A percentile compares a stretch with the other conserved stretches of the same genome.
Evolutionary conservation across 2,329 filamentous ascomycete species (phyloP).

Genomic region (Penicillium sp.): DNA sequence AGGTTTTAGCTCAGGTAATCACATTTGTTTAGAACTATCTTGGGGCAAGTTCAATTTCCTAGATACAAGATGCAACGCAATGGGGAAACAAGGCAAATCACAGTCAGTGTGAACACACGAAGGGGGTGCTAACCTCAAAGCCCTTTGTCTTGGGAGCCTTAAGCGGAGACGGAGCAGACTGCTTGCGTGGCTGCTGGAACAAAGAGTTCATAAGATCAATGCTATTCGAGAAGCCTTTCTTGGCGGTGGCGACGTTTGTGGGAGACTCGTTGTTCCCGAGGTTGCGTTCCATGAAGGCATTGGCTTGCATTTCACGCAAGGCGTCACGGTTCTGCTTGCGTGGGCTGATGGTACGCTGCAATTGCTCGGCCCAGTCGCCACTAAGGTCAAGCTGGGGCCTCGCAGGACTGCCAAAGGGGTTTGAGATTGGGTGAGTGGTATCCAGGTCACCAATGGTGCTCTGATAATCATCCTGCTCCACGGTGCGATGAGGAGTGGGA

Average conservation of each 20-base stretch:
- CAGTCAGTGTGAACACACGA: constrained; percentile 30
- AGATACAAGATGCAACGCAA: constrained; percentile 20
- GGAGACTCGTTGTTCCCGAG: constrained; percentile 34
- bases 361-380: constrained; percentile 89
- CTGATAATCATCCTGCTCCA: constrained; percentile 64
- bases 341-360: constrained; percentile 90
- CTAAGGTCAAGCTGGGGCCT: constrained; percentile 56
- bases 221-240: constrained; percentile 73
- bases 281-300: constrained; percentile 52
- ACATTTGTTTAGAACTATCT: constrained; percentile 35
- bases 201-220: constrained; percentile 96
- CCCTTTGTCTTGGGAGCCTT: constrained; percentile 58
- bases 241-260: constrained; percentile 27
- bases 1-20: constrained; percentile 41
- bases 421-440: constrained; percentile 35
- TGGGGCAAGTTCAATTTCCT: constrained; percentile 11
- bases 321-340: constrained; percentile 83
- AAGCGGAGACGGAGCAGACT: constrained; percentile 47
- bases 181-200: constrained; percentile 63
- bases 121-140: constrained; percentile 76
- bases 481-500: constrained; percentile 67
- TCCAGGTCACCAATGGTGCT: constrained; percentile 47
- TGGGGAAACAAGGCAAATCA: constrained; percentile 45
- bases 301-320: constrained; percentile 61
- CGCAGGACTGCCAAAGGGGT: constrained; percentile 48